A percentile compares a stretch with the other conserved stretches of the same genome.
Evolutionary conservation across 345 rosid species (phyloP).

Genomic region (Pistacia vera): DNA sequence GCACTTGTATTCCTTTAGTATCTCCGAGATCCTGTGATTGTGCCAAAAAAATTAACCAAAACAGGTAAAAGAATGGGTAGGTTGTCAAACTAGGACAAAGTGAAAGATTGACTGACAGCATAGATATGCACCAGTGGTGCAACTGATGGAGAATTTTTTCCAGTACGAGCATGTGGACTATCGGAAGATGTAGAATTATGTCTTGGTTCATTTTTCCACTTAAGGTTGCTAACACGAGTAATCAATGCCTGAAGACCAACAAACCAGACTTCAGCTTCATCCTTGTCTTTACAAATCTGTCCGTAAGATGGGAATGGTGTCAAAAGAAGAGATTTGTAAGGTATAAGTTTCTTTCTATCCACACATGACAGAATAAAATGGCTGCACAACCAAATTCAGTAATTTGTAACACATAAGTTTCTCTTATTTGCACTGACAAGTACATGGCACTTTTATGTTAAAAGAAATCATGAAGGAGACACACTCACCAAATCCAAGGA

Average conservation of each 20-base stretch:
- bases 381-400: neutral
- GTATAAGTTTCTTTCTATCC: neutral
- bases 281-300: conserved; percentile 96
- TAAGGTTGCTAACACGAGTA: conserved; percentile 40
- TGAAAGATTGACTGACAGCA: conserved; percentile 10
- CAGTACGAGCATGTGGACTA: conserved; percentile 45
- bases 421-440: neutral
- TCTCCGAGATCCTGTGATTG: conserved; percentile 52
- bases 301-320: conserved; percentile 16
- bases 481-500: conserved; percentile 86
- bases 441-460: neutral
- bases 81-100: conserved; percentile 1
- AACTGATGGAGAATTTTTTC: conserved; percentile 50
- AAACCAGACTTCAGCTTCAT: conserved; percentile 97
- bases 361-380: neutral
- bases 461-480: neutral
- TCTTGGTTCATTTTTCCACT: conserved; percentile 56
- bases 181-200: conserved; percentile 49
- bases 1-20: conserved; percentile 45
- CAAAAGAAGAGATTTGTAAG: conserved; percentile 14
- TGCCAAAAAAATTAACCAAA: conserved; percentile 11
- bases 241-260: conserved; percentile 77
- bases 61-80: neutral
- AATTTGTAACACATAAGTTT: neutral
- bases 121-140: conserved; percentile 53